phyloP scores from a whole-genome alignment of 1,284 basidiomycete genomes.

The Pterula multifida region DNA sequence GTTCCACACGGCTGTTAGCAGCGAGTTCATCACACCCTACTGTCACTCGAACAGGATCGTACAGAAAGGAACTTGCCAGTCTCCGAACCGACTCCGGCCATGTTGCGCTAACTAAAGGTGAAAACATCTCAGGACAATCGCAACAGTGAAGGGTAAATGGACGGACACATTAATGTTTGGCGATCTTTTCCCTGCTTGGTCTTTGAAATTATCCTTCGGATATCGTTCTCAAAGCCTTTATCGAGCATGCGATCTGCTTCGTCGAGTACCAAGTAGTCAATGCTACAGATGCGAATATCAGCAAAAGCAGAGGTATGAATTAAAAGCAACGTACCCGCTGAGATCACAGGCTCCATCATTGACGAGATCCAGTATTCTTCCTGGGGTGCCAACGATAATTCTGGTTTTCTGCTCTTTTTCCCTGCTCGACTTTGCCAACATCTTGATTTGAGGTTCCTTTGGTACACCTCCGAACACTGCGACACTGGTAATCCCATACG shows the following conservation, averaged over 20 bases:
- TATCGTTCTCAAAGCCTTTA: constrained; percentile 98
- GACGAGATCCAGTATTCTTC: constrained; percentile 84
- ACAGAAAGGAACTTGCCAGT: constrained; percentile 86
- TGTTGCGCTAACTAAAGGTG: constrained; percentile 76
- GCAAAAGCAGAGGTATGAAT: neutral
- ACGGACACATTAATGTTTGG: constrained; percentile 89
- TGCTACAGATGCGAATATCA: constrained; percentile 4
- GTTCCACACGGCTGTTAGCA: constrained; percentile 85
- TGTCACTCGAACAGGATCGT: constrained; percentile 80
- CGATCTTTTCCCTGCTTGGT: constrained; percentile 56
- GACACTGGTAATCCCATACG: constrained; percentile 69
- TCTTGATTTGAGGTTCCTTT: constrained; percentile 72
- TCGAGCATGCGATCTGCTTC: constrained; percentile 99
- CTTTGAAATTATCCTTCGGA: constrained; percentile 80
- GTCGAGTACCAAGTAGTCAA: constrained; percentile 89
- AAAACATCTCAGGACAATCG: too few species aligned
- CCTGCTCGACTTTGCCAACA: constrained; percentile 37
- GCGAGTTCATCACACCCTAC: constrained; percentile 94
- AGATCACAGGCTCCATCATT: constrained; percentile 79
- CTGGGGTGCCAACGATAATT: constrained; percentile 91
- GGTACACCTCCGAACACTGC: constrained; percentile 90
- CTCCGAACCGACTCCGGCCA: constrained; percentile 96
- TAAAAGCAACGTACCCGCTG: constrained; percentile 38
- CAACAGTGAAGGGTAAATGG: neutral
- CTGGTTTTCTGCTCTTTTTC: constrained; percentile 42